Percentiles rank a stretch among this genome's conserved stretches.
phyloP scores from a whole-genome alignment of 2,329 filamentous ascomycete genomes.

The Penicillium verrucosum region DNA sequence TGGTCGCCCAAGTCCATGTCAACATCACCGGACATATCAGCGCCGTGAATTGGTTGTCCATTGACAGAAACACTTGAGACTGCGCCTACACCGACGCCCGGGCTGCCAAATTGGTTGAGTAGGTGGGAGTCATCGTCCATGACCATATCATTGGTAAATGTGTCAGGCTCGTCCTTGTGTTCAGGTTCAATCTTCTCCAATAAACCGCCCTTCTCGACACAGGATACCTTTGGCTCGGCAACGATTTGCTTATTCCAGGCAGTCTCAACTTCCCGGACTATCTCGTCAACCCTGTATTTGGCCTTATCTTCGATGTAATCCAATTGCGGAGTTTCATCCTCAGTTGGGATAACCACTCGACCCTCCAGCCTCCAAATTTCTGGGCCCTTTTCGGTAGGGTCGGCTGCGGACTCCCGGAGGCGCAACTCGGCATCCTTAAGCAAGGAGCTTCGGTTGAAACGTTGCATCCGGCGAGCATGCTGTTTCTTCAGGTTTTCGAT shows the following conservation, averaged over 20 bases:
- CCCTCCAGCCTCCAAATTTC: conserved; percentile 66
- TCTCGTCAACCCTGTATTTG: conserved; percentile 59
- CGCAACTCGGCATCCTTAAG: conserved; percentile 73
- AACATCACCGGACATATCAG: conserved; percentile 26
- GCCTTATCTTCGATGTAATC: conserved; percentile 43
- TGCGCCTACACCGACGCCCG: conserved; percentile 11
- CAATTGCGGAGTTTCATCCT: conserved; percentile 36
- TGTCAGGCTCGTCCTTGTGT: conserved; percentile 34
- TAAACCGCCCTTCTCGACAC: conserved; percentile 74
- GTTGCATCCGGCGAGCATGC: conserved; percentile 72
- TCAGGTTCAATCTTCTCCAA: conserved; percentile 53
- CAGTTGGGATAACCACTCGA: conserved; percentile 32
- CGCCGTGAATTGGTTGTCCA: conserved; percentile 43
- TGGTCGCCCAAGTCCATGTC: conserved; percentile 55
- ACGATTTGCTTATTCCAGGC: conserved; percentile 65
- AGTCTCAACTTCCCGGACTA: conserved; percentile 71
- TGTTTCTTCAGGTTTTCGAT: conserved; percentile 79
- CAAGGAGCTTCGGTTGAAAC: conserved; percentile 67
- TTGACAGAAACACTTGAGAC: conserved; percentile 51
- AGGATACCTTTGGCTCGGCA: conserved; percentile 62
- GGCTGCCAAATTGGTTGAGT: conserved; percentile 36
- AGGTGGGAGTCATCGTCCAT: conserved; percentile 34
- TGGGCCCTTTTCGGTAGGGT: conserved; percentile 52
- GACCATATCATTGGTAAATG: conserved; percentile 31
- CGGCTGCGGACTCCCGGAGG: conserved; percentile 63